Conservation (phyloP, 805 yeast genomes). For the Candida multigemmis region DNA sequence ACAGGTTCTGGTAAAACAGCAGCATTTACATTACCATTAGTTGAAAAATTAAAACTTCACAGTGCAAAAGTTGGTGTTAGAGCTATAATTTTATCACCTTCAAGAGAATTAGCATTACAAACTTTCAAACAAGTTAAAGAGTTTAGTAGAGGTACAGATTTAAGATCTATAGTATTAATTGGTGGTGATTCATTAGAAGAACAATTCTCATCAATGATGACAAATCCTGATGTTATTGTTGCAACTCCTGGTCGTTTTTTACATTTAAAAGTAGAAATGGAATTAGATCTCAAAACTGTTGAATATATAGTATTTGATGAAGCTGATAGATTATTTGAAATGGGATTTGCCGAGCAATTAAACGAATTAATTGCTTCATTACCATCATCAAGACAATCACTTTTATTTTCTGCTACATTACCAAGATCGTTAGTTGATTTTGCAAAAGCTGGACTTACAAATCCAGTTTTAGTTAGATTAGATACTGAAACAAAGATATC, state of each 20-base stretch:
- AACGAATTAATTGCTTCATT: constrained; percentile 80
- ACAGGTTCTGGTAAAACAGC: constrained; percentile 99
- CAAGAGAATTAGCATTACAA: constrained; percentile 93
- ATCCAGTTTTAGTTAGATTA: constrained; percentile 85
- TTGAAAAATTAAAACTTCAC: constrained; percentile 77
- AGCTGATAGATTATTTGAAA: constrained; percentile 92
- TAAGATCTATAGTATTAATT: constrained; percentile 71
- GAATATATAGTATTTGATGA: constrained; percentile 95
- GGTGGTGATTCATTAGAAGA: constrained; percentile 99
- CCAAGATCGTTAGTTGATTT: constrained; percentile 90
- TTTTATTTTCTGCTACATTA: constrained; percentile 89
- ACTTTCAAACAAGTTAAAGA: constrained; percentile 85
- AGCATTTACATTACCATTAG: constrained; percentile 84
- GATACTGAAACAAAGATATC: constrained; percentile 91
- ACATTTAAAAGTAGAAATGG: constrained; percentile 95
- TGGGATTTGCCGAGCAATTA: constrained; percentile 92
- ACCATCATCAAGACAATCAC: constrained; percentile 77
- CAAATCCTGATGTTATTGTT: constrained; percentile 87
- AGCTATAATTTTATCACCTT: constrained; percentile 85
- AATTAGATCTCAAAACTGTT: constrained; percentile 67
- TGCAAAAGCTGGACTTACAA: constrained; percentile 92
- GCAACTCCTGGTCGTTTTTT: constrained; percentile 98
- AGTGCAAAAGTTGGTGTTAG: constrained; percentile 83
- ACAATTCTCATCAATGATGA: constrained; percentile 87
- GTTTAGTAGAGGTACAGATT: constrained; percentile 73